Conservation (phyloP, 208 protist genomes). For the Blechomonas ayalai region DNA sequence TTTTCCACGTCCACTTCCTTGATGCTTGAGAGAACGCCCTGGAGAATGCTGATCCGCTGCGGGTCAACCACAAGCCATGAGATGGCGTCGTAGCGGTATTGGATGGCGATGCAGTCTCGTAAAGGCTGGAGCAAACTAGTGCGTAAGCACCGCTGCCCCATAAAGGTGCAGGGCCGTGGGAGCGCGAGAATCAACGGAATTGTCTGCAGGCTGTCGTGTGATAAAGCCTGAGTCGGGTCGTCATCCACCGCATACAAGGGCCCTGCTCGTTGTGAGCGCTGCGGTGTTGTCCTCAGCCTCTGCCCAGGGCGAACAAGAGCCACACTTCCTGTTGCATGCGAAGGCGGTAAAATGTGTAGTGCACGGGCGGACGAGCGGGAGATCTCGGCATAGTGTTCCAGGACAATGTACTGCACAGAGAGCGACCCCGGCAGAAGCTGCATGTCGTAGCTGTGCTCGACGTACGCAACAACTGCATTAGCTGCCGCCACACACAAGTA, state of each 20-base stretch:
- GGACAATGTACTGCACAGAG: conserved; percentile 45
- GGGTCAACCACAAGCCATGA: conserved; percentile 49
- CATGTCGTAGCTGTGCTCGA: conserved; percentile 69
- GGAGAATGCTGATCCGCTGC: conserved; percentile 15
- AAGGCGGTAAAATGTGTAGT: conserved; percentile 38
- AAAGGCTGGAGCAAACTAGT: conserved; percentile 72
- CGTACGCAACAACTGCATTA: conserved; percentile 62
- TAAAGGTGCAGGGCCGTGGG: conserved; percentile 50
- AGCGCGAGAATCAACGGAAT: conserved; percentile 51
- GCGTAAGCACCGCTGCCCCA: conserved; percentile 69
- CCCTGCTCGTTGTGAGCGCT: too few species aligned
- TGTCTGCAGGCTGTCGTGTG: conserved; percentile 4
- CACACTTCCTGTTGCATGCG: not conserved
- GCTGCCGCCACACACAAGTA: conserved; percentile 77
- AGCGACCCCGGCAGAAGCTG: conserved; percentile 58
- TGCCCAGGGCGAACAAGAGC: too few species aligned
- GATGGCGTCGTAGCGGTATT: conserved; percentile 68
- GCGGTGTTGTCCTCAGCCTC: too few species aligned
- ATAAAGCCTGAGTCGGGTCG: not conserved
- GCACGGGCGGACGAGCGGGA: conserved; percentile 50
- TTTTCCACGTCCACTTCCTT: conserved; percentile 27
- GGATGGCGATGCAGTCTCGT: conserved; percentile 44
- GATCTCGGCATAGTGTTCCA: conserved; percentile 69
- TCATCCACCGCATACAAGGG: not conserved
- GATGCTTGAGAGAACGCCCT: conserved; percentile 10